Percentiles rank a stretch among this genome's conserved stretches.
Conservation (phyloP, 1,284 basidiomycete species). For the Inonotus obliquus region DNA sequence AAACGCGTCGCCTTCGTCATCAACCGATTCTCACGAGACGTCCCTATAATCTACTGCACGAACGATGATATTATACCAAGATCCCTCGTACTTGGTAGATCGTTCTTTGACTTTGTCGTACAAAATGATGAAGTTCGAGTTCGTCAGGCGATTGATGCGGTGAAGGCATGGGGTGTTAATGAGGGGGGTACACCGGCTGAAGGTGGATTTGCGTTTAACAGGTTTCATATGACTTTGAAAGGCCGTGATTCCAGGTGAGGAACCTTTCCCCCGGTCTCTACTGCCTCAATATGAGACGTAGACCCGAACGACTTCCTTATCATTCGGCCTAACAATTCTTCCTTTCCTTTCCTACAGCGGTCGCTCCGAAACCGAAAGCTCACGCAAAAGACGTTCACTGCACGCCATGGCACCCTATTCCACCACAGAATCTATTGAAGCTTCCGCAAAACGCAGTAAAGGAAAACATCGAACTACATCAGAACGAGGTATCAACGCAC, state of each 20-base stretch:
- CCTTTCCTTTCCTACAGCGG: background rate
- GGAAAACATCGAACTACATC: background rate
- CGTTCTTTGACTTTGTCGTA: slow-evolving; percentile 69
- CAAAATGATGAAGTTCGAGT: slow-evolving; percentile 54
- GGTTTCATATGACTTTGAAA: slow-evolving; percentile 48
- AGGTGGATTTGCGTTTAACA: slow-evolving; percentile 74
- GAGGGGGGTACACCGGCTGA: slow-evolving; percentile 76
- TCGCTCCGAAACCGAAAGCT: background rate
- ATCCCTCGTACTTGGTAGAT: slow-evolving; percentile 50
- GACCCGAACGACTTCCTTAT: background rate
- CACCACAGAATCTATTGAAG: background rate
- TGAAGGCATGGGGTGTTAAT: slow-evolving; percentile 79
- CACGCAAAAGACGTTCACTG: background rate
- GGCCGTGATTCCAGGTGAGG: slow-evolving; percentile 58
- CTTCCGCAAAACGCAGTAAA: background rate
- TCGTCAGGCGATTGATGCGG: slow-evolving; percentile 62
- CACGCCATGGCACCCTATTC: background rate
- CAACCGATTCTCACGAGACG: slow-evolving; percentile 62
- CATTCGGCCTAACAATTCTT: background rate
- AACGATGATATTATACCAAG: slow-evolving; percentile 62
- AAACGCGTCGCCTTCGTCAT: slow-evolving; percentile 69
- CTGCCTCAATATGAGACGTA: background rate
- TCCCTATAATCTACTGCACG: slow-evolving; percentile 61
- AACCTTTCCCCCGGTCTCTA: background rate
- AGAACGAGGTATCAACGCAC: slow-evolving; percentile 5